Evolutionary conservation across 2,329 filamentous ascomycete genomes (phyloP).

Genomic region (Colletotrichum sp.): DNA sequence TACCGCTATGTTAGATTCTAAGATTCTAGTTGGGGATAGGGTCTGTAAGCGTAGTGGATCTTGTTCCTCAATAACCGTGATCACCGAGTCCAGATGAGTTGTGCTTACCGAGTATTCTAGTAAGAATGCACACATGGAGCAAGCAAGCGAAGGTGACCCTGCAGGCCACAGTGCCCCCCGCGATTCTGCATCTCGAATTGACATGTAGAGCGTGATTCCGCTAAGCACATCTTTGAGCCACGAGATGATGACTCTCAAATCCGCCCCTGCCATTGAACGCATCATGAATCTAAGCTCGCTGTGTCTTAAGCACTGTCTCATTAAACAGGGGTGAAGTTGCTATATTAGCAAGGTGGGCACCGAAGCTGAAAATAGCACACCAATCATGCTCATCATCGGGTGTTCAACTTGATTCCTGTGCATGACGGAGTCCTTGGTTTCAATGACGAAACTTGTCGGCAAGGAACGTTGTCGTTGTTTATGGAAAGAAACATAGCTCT

Average conservation of each 20-base stretch:
- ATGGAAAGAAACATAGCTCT: neutral
- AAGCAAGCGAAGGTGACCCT: too few species aligned
- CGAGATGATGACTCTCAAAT: neutral
- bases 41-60: fast-evolving
- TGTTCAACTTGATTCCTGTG: neutral
- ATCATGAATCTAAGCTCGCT: neutral
- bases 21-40: too few species aligned
- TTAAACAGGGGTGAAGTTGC: neutral
- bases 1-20: too few species aligned
- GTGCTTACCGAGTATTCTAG: too few species aligned
- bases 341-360: neutral
- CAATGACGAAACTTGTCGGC: neutral
- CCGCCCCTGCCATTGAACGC: neutral
- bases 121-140: too few species aligned
- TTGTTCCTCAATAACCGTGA: too few species aligned
- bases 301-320: neutral
- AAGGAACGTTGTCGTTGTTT: neutral
- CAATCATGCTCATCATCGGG: neutral
- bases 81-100: too few species aligned
- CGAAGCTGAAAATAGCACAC: neutral
- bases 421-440: neutral
- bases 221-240: too few species aligned
- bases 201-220: too few species aligned
- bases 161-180: too few species aligned
- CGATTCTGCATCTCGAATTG: too few species aligned